Base-by-base conservation (phyloP, 805 yeast genomes). In the Nakazawaea peltata region DNA sequence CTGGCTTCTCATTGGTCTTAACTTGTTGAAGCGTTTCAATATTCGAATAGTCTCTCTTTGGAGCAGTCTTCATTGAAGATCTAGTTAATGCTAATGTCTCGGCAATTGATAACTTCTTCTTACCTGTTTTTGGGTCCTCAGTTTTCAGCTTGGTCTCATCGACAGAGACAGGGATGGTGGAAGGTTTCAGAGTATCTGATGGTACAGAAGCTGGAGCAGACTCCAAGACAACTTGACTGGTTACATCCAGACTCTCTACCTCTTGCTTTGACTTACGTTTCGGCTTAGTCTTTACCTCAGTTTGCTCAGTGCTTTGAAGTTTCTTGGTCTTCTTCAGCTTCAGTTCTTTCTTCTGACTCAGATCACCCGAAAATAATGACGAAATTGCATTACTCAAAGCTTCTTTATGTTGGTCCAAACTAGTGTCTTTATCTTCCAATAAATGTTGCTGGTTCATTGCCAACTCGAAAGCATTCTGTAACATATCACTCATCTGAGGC, bases 381-480 rank as follows among this genome's bases (percentile, higher is more conserved):
- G 40, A 37, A 13, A 34, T 34, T 16, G 41, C 37, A 9, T 38
- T 38, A 26, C 29, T 38, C 16, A 33, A 30, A 15, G 37, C 41
- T 11, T 30, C 37, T 26, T 30, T 30, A 22, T 30, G 34, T 18
- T 29, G 29, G 21, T 37, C 29, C 5, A 33, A 33, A 6, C 19
- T 26, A 5, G 19, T 26, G 15, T 16, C 17, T 11, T 32, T 22
- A 5, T 7, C 24, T 19, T 22, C 40, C n/a, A 13, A 18, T n/a
- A 22, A 12, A n/a, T n/a, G n/a, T 13, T 19, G 32, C 23, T 41
- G 25, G 41, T 74, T 80, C 65, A 76, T 74, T 0, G 88, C 92
- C 79, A 82, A 67, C 31, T 73, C 72, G 59, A 81, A 68, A 1
- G 90, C 92, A 56, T 79, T 79, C 43, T 78, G 85, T 66, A 81